These are phyloP conservation scores for Aegilops bicornis DNA, from an alignment of 176 grass and related monocot genomes.

Conservation along the genomic window DNA sequence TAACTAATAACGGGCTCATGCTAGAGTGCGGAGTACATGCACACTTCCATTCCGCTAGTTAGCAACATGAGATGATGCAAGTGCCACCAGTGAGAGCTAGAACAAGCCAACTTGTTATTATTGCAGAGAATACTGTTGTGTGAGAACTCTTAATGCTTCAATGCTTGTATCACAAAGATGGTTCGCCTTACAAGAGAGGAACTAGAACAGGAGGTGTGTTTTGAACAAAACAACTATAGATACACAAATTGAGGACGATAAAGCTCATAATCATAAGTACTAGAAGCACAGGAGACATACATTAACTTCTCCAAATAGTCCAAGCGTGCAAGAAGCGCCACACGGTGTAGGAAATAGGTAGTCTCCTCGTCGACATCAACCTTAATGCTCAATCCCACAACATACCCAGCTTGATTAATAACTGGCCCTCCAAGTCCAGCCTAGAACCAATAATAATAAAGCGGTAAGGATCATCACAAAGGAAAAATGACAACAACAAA, in stretches of 20 bases:
- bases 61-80: constrained; percentile 3
- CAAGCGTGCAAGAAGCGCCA: neutral
- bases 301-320: neutral
- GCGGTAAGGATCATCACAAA: neutral
- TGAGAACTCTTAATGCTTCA: neutral
- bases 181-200: neutral
- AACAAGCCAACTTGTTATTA: neutral
- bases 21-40: no score
- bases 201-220: no score
- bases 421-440: constrained; percentile 38
- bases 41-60: neutral
- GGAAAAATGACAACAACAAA: neutral
- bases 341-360: neutral
- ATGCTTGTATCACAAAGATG: neutral
- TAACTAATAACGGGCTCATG: no score
- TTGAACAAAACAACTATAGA: neutral
- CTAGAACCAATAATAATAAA: constrained; percentile 17
- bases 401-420: neutral
- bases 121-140: neutral
- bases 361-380: neutral
- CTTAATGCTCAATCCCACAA: neutral
- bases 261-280: neutral
- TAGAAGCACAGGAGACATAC: neutral
- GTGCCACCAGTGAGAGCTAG: neutral
- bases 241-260: neutral